Evolutionary conservation across 148 eudicot genomes (phyloP), one percentile per base, ranked within the genome.

Genomic region (Nepenthes gracilis): DNA sequence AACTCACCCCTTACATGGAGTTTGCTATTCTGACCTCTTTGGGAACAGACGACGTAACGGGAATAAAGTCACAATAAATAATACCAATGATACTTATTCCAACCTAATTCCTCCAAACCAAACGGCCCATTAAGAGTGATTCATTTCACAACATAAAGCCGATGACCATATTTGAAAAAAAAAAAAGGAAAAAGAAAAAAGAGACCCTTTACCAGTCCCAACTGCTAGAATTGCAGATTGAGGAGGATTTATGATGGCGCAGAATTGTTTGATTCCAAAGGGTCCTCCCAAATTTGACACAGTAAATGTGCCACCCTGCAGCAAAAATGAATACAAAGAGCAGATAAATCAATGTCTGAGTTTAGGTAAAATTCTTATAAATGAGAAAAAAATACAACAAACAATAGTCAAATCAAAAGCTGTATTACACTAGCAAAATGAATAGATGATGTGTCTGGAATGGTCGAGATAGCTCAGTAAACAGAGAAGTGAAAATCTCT

Each of bases 211-310:
- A 93, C 99, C 92, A 49, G 95, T 72, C 5, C 99, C 99, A 64
- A 93, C 81, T 35, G 99, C 97, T 38, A 93, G 84, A 75, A 93
- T 93, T 67, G 84, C 99, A 5, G 99, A 72, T 60, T 93, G 99
- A 33, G 99, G 97, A 72, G 99, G 99, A 77, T 93, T 93, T 63
- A 89, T 77, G 64, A 93, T 93, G 68, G 99, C 97, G 62, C 99
- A 89, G 65, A 93, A 93, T 52, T 93, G 99, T 70, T 89, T 93
- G 75, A 93, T 80, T 48, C 98, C 95, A 68, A 93, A 93, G 32
- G 99, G 90, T 45, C 97, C 99, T 70, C 99, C 99, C 74, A 89
- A 79, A 64, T 93, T 93, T 14, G 95, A 81, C 58, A 89, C 99
- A 1, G 97, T 93, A 64, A 93, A 93, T 61, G 97, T 65, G n/a